A percentile compares a stretch with the other conserved stretches of the same genome.
Conservation (phyloP, 768 basidiomycete genomes). For the Xerocomellus intermedius region DNA sequence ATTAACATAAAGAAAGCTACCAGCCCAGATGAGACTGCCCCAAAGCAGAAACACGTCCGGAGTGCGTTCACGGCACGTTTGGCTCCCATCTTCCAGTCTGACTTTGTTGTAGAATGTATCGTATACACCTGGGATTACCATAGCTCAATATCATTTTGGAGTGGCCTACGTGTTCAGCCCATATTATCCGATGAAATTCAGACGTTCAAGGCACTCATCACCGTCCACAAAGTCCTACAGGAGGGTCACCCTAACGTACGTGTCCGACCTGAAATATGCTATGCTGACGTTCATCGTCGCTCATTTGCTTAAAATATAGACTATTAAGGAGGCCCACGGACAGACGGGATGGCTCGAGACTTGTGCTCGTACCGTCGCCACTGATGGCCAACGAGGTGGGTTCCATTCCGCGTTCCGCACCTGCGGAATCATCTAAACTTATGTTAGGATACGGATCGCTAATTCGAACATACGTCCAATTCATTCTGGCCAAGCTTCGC, state of each 20-base stretch:
- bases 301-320: conserved; percentile 47
- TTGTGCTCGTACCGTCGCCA: conserved; percentile 85
- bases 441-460: conserved; percentile 82
- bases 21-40: conserved; percentile 90
- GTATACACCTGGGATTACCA: conserved; percentile 99
- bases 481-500: conserved; percentile 90
- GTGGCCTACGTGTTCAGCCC: conserved; percentile 92
- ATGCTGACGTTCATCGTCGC: conserved; percentile 2
- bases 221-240: conserved; percentile 96
- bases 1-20: conserved; percentile 99
- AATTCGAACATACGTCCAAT: conserved; percentile 94
- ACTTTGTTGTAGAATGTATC: conserved; percentile 73
- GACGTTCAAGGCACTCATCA: conserved; percentile 97
- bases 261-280: conserved; percentile 7
- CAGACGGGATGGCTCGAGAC: conserved; percentile 99
- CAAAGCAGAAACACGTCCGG: conserved; percentile 99
- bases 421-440: conserved; percentile 5
- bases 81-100: conserved; percentile 9
- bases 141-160: conserved; percentile 97
- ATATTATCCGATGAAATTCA: conserved; percentile 97
- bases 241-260: conserved; percentile 93
- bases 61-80: conserved; percentile 55
- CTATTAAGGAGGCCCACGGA: conserved; percentile 93
- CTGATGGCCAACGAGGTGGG: conserved; percentile 73
- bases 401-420: neutral